phyloP scores from a whole-genome alignment of 345 rosid species.

The Euphorbia tirucalli region DNA sequence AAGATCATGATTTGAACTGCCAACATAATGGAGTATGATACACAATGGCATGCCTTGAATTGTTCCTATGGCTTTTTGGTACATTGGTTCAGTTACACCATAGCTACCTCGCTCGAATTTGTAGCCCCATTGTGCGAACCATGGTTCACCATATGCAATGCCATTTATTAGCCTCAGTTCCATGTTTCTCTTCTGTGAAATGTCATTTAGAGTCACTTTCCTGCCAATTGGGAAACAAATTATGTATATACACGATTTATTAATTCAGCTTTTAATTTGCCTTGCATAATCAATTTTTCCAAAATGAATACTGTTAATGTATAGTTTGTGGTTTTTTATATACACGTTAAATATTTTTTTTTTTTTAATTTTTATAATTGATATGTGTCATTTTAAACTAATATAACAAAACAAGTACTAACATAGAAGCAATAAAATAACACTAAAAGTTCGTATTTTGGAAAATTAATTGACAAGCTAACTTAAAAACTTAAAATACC shows the following conservation, averaged over 20 bases:
- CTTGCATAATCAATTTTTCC: too few species aligned
- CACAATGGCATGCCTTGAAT: constrained; percentile 58
- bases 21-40: constrained; percentile 47
- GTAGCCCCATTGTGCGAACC: constrained; percentile 93
- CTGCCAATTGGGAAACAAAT: constrained; percentile 29
- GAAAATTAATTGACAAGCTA: too few species aligned
- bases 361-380: too few species aligned
- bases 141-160: constrained; percentile 63
- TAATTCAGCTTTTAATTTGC: too few species aligned
- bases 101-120: constrained; percentile 68
- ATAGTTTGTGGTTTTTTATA: too few species aligned
- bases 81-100: constrained; percentile 61
- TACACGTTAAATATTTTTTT: too few species aligned
- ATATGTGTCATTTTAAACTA: too few species aligned
- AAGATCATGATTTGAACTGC: constrained; percentile 41
- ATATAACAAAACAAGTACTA: too few species aligned
- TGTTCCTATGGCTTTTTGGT: constrained; percentile 72
- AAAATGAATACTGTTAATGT: too few species aligned
- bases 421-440: too few species aligned
- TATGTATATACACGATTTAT: not conserved
- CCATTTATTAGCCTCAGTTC: constrained; percentile 74
- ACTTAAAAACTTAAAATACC: too few species aligned
- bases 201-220: constrained; percentile 76
- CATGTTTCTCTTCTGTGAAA: constrained; percentile 69
- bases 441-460: too few species aligned